Percentiles rank a stretch among this genome's conserved stretches.
Evolutionary conservation across 495 filamentous ascomycete genomes (phyloP).

Genomic region (Ascodesmis nigricans): DNA sequence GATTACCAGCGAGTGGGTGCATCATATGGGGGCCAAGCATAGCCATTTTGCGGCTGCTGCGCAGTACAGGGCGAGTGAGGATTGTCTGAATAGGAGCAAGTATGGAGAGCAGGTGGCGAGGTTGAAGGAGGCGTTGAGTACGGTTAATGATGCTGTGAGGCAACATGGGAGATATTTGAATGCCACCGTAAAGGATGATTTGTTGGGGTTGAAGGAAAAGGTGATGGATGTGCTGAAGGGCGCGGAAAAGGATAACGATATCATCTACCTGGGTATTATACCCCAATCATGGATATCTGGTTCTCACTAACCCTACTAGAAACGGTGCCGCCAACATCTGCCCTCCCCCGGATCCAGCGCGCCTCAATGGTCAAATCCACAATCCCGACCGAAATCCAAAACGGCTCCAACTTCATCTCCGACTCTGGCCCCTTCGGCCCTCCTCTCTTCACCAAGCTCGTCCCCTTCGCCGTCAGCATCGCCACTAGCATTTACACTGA

Average conservation of each 20-base stretch:
- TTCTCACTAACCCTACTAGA: slow-evolving; percentile 24
- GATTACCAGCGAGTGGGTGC: slow-evolving; percentile 89
- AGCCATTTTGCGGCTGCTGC: slow-evolving; percentile 94
- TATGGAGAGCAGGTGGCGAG: slow-evolving; percentile 93
- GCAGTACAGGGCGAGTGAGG: slow-evolving; percentile 80
- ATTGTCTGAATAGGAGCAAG: slow-evolving; percentile 78
- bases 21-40: slow-evolving; percentile 92
- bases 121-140: slow-evolving; percentile 55
- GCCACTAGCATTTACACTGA: slow-evolving; percentile 91
- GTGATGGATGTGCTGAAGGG: slow-evolving; percentile 74
- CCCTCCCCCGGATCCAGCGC: slow-evolving; percentile 63
- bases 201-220: slow-evolving; percentile 60
- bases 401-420: slow-evolving; percentile 56
- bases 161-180: slow-evolving; percentile 61
- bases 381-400: slow-evolving; percentile 60
- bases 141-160: slow-evolving; percentile 69
- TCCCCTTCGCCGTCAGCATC: slow-evolving; percentile 87
- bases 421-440: slow-evolving; percentile 60
- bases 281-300: neutral
- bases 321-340: slow-evolving; percentile 67
- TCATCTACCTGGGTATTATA: slow-evolving; percentile 54
- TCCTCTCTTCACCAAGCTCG: slow-evolving; percentile 71
- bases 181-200: slow-evolving; percentile 57
- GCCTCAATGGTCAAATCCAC: slow-evolving; percentile 70
- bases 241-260: slow-evolving; percentile 88